Evolutionary conservation across 805 yeast species (phyloP), one percentile per base, ranked within the genome.

Genomic region (Candida sithepensis): DNA sequence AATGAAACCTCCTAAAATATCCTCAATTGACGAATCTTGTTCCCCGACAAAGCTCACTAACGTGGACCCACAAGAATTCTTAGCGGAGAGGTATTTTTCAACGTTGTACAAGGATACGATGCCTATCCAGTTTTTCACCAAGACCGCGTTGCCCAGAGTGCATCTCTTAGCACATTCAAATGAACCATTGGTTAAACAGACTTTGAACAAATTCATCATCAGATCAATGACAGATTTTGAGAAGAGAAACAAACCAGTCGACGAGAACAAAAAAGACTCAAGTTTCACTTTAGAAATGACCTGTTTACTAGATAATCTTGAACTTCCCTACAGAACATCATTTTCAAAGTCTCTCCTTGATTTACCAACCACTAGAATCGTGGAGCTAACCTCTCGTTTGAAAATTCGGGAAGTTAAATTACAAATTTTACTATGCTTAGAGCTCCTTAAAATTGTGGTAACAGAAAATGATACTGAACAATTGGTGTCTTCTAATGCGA

Each of bases 71-170:
- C 48, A 44, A 4, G 51, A 57, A 39, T 66, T 61, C 39, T 43
- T 66, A 3, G 43, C 51, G 1, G 62, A 63, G 21, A 41, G 63
- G 13, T 66, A 66, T 44, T 60, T 55, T 26, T 48, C 61, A 1
- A 54, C 59, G 7, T 49, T 66, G 4, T 66, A 65, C 49, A 52
- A 48, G 18, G 43, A 45, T n/a, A 48, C 61, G 2, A 52, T 54
- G 2, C 63, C 65, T 12, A 26, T 65, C 6, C 64, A 63, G 44
- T 58, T 57, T 41, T 65, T 66, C 39, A 52, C 63, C 3, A 66
- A 66, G 44, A 63, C 67, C 2, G 56, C 68, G 1, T 40, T 66
- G 6, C 61, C 69, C 0, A 56, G 67, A 39, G 50, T 65, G 20
- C 58, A 61, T 36, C 44, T 63, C 1, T 46, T 65, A 7, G 48